Conservation (phyloP, 176 grass and related monocot genomes). For the Oryza rufipogon region DNA sequence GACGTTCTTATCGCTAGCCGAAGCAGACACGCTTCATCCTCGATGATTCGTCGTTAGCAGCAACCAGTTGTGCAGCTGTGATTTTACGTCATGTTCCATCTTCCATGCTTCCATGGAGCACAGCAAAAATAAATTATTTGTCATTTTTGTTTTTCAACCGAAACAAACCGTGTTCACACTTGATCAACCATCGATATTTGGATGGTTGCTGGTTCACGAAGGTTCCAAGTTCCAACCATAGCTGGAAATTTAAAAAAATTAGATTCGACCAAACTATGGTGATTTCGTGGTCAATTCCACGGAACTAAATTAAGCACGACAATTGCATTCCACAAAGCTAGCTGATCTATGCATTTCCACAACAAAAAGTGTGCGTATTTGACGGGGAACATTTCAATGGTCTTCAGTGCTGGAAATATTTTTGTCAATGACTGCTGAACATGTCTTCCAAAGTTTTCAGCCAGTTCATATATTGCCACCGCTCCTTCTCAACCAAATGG, state of each 20-base stretch:
- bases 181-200: background rate
- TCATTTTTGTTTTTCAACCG: background rate
- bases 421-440: conserved; percentile 37
- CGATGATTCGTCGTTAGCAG: too few species aligned
- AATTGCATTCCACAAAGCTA: background rate
- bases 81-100: too few species aligned
- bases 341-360: background rate
- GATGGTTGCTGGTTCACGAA: background rate
- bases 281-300: background rate
- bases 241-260: background rate
- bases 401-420: background rate
- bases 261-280: background rate
- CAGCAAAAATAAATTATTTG: too few species aligned
- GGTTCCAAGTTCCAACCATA: background rate
- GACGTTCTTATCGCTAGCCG: background rate
- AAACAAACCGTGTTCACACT: background rate
- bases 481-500: conserved; percentile 70
- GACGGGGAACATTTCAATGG: background rate
- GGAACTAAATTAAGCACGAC: background rate
- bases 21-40: background rate
- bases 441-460: conserved; percentile 46
- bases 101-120: too few species aligned
- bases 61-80: background rate
- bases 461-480: conserved; percentile 63
- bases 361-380: background rate